Evolutionary conservation across 345 rosid genomes (phyloP).

Genomic region (Bruguiera gymnorhiza): DNA sequence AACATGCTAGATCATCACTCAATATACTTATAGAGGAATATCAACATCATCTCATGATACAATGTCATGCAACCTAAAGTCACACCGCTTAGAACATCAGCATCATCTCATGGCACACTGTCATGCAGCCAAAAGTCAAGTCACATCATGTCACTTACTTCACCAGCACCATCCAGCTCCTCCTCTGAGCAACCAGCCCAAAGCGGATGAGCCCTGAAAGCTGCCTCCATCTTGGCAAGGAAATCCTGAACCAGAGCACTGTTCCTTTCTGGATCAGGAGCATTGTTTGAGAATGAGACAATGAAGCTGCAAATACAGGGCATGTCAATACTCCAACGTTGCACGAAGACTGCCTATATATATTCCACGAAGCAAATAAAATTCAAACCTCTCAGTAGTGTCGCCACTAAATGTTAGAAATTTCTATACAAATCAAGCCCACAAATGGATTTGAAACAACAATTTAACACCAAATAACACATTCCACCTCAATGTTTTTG

Average conservation of each 20-base stretch:
- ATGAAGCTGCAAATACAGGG: slow-evolving; percentile 68
- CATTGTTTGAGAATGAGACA: slow-evolving; percentile 73
- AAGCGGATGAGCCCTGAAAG: slow-evolving; percentile 86
- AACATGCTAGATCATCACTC: neutral
- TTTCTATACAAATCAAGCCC: no score
- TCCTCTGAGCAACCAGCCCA: slow-evolving; percentile 98
- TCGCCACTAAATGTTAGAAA: no score
- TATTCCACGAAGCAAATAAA: no score
- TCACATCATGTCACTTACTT: slow-evolving; percentile 42
- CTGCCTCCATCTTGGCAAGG: slow-evolving; percentile 75
- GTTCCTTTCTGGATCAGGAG: slow-evolving; percentile 84
- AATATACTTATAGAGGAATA: no score
- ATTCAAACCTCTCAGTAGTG: no score
- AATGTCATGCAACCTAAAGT: neutral
- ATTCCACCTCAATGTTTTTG: no score
- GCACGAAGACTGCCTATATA: neutral
- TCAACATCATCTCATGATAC: neutral
- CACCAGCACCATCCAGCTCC: slow-evolving; percentile 88
- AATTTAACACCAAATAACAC: no score
- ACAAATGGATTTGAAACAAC: no score
- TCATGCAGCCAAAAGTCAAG: neutral
- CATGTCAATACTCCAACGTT: slow-evolving; percentile 2
- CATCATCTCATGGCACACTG: neutral
- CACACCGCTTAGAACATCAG: neutral
- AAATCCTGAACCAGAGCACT: slow-evolving; percentile 69